These are phyloP conservation scores for Magnusiomyces tetraspermus DNA, from an alignment of 1,139 yeast species.

Conservation along the genomic window DNA sequence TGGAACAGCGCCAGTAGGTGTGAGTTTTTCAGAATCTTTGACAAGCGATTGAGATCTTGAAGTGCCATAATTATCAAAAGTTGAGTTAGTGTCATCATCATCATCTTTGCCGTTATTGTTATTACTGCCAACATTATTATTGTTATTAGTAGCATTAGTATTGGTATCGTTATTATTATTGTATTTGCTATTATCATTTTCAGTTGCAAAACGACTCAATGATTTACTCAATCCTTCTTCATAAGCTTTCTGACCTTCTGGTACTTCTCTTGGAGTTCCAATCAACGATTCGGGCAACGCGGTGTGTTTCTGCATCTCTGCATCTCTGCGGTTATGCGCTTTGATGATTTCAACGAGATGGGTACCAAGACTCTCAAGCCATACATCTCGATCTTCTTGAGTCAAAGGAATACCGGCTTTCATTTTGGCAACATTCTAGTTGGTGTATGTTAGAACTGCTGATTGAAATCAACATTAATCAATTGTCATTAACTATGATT, in stretches of 20 bases:
- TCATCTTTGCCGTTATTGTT: too few relatives aligned
- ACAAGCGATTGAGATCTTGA: too few relatives aligned
- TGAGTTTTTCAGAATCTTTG: too few relatives aligned
- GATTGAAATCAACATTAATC: neutral
- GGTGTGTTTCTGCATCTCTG: neutral
- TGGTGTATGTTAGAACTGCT: constrained; percentile 6
- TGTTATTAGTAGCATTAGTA: too few relatives aligned
- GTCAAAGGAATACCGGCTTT: constrained; percentile 63
- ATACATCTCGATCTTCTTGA: constrained; percentile 87
- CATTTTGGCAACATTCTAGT: constrained; percentile 69
- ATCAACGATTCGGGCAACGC: neutral
- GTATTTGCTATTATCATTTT: neutral
- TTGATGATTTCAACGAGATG: neutral
- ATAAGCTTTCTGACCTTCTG: neutral
- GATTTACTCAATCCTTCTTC: neutral
- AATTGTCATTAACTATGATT: too few relatives aligned
- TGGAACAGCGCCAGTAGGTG: too few relatives aligned
- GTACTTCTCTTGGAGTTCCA: neutral
- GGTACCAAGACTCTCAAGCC: constrained; percentile 53
- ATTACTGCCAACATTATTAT: too few relatives aligned
- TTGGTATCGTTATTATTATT: too few relatives aligned
- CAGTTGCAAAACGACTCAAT: neutral
- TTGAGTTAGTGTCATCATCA: too few relatives aligned
- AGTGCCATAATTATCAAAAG: too few relatives aligned
- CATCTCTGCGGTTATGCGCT: neutral